phyloP scores from a whole-genome alignment of 2,329 filamentous ascomycete species.

The Hypoxylon sp. region DNA sequence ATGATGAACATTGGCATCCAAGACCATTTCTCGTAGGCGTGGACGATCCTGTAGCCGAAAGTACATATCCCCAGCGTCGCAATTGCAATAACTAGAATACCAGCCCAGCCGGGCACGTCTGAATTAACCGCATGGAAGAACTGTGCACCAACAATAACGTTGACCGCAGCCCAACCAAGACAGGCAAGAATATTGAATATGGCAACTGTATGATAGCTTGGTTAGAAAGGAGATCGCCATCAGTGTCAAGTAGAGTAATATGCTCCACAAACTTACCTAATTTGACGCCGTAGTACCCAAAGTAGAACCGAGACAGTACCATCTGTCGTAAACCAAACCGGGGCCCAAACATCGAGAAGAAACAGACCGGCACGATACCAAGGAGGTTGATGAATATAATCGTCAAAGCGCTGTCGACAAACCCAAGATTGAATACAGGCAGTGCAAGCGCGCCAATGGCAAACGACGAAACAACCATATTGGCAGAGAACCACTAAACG shows the following conservation, averaged over 20 bases:
- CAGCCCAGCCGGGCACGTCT: slow-evolving; percentile 78
- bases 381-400: slow-evolving; percentile 83
- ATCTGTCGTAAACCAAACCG: slow-evolving; percentile 83
- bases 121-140: slow-evolving; percentile 81
- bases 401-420: slow-evolving; percentile 78
- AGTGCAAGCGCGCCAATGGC: slow-evolving; percentile 80
- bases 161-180: slow-evolving; percentile 82
- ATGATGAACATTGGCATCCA: slow-evolving; percentile 82
- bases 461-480: slow-evolving; percentile 83
- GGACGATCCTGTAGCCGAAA: slow-evolving; percentile 82
- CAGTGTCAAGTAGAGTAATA: background rate
- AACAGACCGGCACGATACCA: slow-evolving; percentile 79
- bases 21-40: slow-evolving; percentile 81
- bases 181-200: slow-evolving; percentile 79
- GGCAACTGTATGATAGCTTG: slow-evolving; percentile 65
- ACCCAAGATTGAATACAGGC: slow-evolving; percentile 79
- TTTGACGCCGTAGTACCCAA: slow-evolving; percentile 80
- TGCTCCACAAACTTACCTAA: slow-evolving; percentile 65
- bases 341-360: slow-evolving; percentile 84
- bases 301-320: slow-evolving; percentile 84
- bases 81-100: slow-evolving; percentile 80
- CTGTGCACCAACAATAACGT: slow-evolving; percentile 84
- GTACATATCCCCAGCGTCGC: slow-evolving; percentile 79
- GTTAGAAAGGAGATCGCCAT: slow-evolving; percentile 27
- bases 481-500: slow-evolving; percentile 79